phyloP scores from a whole-genome alignment of 768 basidiomycete species.

The Leccinum variicolor region DNA sequence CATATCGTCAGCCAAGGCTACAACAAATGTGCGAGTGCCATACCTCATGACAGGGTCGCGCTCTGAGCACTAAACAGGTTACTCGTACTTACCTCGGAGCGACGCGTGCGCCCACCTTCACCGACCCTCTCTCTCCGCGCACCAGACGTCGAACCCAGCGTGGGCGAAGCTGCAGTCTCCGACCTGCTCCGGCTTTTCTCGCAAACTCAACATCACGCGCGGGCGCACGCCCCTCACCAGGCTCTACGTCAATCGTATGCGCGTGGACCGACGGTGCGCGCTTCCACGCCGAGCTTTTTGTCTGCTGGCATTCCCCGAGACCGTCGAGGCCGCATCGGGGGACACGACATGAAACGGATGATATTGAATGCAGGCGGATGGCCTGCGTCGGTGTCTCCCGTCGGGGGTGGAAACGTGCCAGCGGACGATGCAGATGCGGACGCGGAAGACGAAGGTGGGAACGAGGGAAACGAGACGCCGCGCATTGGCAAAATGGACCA shows the following conservation, averaged over 20 bases:
- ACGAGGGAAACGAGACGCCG: slow-evolving; percentile 58
- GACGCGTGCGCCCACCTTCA: slow-evolving; percentile 51
- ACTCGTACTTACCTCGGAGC: slow-evolving; percentile 71
- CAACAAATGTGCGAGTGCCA: slow-evolving; percentile 67
- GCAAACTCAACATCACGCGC: slow-evolving; percentile 43
- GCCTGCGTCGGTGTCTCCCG: slow-evolving; percentile 9
- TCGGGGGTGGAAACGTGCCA: slow-evolving; percentile 4
- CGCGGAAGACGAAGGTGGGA: slow-evolving; percentile 33
- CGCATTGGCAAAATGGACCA: slow-evolving; percentile 44
- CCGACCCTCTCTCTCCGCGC: slow-evolving; percentile 56
- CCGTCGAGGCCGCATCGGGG: slow-evolving; percentile 71
- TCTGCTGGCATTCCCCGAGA: slow-evolving; percentile 74
- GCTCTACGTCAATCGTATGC: slow-evolving; percentile 27
- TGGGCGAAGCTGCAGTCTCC: slow-evolving; percentile 64
- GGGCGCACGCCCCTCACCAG: slow-evolving; percentile 20
- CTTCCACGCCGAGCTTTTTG: slow-evolving; percentile 59
- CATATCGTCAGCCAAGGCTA: slow-evolving; percentile 63
- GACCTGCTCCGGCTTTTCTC: slow-evolving; percentile 66
- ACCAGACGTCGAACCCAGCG: slow-evolving; percentile 50
- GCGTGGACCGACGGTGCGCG: slow-evolving; percentile 26
- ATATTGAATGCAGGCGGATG: slow-evolving; percentile 28
- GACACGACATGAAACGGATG: slow-evolving; percentile 27
- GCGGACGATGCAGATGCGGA: slow-evolving; percentile 32
- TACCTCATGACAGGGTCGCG: neutral
- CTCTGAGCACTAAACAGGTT: slow-evolving; percentile 43